Conservation (phyloP, 495 filamentous ascomycete species). For the Penicillium samsonianum region DNA sequence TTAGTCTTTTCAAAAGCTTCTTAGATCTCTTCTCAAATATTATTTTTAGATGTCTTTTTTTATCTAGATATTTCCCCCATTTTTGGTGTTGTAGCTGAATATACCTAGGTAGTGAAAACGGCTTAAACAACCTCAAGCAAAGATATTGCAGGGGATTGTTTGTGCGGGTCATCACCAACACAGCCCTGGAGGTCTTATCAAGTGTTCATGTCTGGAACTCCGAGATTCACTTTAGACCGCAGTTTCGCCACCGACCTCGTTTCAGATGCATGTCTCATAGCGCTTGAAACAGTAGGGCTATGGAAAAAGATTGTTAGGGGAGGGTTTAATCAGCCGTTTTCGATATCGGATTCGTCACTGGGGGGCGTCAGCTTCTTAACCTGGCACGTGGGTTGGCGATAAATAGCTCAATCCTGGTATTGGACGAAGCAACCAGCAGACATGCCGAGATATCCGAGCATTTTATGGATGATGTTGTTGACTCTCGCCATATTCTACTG, state of each 20-base stretch:
- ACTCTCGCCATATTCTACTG: constrained; percentile 9
- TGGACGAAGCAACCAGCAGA: constrained; percentile 36
- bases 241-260: neutral
- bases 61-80: too few species aligned
- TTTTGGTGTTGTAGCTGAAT: too few species aligned
- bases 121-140: too few species aligned
- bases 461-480: neutral
- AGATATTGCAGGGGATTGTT: too few species aligned
- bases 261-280: constrained; percentile 14
- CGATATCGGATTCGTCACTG: constrained; percentile 18
- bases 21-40: too few species aligned
- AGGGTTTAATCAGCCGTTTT: constrained; percentile 14
- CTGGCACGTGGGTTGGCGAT: constrained; percentile 25
- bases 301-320: constrained; percentile 33
- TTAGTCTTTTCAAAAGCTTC: too few species aligned
- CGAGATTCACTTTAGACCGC: neutral
- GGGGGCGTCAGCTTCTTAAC: constrained; percentile 28
- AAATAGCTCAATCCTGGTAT: constrained; percentile 17
- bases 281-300: constrained; percentile 18
- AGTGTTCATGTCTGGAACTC: neutral
- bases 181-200: too few species aligned
- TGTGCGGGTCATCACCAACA: too few species aligned
- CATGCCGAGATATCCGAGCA: constrained; percentile 14
- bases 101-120: too few species aligned
- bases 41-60: too few species aligned